These are phyloP conservation scores for Vigna reflexopilosa DNA, from an alignment of 306 rosid genomes.

Conservation along the genomic window DNA sequence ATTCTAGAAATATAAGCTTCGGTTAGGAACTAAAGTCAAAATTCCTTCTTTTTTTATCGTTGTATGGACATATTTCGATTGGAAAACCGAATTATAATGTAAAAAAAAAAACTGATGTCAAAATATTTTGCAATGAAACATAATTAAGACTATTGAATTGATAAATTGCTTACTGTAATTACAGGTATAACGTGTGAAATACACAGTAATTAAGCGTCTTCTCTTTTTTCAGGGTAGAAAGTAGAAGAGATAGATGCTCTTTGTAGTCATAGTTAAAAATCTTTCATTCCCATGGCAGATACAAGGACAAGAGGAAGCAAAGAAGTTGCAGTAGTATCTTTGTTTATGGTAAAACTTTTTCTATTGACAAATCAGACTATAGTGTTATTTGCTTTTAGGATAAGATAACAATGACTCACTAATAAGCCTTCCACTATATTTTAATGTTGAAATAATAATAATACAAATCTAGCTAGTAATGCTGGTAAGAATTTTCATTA, in stretches of 20 bases:
- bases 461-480: background rate
- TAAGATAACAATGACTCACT: background rate
- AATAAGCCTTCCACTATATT: background rate
- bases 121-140: too few relatives aligned
- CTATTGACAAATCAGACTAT: background rate
- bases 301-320: background rate
- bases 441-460: background rate
- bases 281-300: background rate
- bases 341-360: background rate
- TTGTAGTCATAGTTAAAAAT: background rate
- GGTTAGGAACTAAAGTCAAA: too few relatives aligned
- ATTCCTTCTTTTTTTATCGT: too few relatives aligned
- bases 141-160: too few relatives aligned
- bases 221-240: background rate
- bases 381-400: background rate
- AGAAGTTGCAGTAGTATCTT: background rate
- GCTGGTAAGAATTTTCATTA: background rate
- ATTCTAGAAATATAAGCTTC: too few relatives aligned
- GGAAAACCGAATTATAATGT: too few relatives aligned
- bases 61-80: too few relatives aligned
- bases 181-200: too few relatives aligned
- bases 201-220: too few relatives aligned
- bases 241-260: background rate
- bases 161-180: too few relatives aligned
- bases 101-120: too few relatives aligned